Percentiles rank a stretch among this genome's conserved stretches.
phyloP scores from a whole-genome alignment of 176 grass and related monocot genomes.

The Raddia distichophylla region DNA sequence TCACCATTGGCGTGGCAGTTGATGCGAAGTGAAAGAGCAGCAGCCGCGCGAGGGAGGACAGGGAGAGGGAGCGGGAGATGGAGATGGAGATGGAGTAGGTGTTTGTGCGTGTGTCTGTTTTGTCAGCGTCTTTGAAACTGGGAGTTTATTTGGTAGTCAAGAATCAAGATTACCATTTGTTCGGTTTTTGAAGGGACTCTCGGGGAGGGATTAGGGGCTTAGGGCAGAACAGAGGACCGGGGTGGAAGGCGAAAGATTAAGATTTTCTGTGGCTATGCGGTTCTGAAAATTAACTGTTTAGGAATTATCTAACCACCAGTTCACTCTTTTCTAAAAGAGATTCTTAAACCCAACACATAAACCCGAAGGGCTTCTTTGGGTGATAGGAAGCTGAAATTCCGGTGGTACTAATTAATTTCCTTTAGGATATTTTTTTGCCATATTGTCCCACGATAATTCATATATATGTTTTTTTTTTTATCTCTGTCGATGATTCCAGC shows the following conservation, averaged over 20 bases:
- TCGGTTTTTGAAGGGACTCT: not conserved
- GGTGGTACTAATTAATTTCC: too few relatives aligned
- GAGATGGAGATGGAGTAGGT: not conserved
- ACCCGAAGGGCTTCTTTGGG: too few relatives aligned
- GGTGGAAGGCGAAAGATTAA: not conserved
- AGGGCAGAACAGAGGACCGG: too few relatives aligned
- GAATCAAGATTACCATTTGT: not conserved
- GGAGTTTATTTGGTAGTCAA: not conserved
- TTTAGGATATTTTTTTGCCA: too few relatives aligned
- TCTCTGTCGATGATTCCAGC: too few relatives aligned
- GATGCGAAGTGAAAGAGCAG: conserved; percentile 18
- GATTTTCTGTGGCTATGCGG: not conserved
- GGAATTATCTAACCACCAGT: too few relatives aligned
- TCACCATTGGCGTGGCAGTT: conserved; percentile 54
- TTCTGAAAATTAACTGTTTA: not conserved
- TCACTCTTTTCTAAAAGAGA: too few relatives aligned
- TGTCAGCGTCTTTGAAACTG: not conserved
- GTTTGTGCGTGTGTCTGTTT: not conserved
- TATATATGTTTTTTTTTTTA: too few relatives aligned
- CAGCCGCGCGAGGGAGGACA: not conserved
- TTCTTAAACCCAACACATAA: too few relatives aligned
- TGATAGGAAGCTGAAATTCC: too few relatives aligned
- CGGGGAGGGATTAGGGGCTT: not conserved
- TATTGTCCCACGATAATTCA: too few relatives aligned
- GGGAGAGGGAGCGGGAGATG: not conserved